Conservation (phyloP, 1,139 yeast species). For the Candida frijolesensis region DNA sequence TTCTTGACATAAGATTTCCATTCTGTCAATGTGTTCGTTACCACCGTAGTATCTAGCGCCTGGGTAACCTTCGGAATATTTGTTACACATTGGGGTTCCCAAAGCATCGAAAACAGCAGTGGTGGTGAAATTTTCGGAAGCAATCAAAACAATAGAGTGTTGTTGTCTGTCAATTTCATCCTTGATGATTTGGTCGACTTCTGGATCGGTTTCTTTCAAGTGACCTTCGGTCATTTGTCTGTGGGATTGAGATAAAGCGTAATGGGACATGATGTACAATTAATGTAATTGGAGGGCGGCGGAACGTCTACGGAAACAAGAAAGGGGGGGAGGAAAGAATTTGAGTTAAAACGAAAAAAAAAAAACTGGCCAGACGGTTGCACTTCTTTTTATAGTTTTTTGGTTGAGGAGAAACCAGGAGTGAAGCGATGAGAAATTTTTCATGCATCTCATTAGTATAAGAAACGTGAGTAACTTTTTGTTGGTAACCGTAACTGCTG, state of each 20-base stretch:
- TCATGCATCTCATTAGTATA: neutral
- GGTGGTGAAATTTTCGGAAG: constrained; percentile 94
- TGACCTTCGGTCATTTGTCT: constrained; percentile 68
- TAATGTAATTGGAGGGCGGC: neutral
- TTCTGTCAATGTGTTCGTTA: constrained; percentile 88
- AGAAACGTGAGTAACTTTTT: neutral
- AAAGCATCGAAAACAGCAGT: constrained; percentile 91
- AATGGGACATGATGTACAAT: constrained; percentile 33
- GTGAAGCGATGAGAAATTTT: constrained; percentile 3
- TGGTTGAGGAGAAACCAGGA: neutral
- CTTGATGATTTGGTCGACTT: constrained; percentile 77
- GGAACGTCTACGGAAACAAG: neutral
- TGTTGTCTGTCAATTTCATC: constrained; percentile 92
- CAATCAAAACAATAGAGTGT: constrained; percentile 90
- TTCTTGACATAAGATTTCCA: constrained; percentile 85
- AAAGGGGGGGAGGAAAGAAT: neutral
- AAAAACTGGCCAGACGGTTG: neutral
- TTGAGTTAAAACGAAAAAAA: neutral
- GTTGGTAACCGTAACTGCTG: no score
- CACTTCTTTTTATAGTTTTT: neutral
- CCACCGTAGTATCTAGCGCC: constrained; percentile 98
- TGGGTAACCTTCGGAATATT: constrained; percentile 97
- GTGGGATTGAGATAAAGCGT: constrained; percentile 70
- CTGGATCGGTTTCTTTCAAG: constrained; percentile 77
- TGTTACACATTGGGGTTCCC: constrained; percentile 96